These are phyloP conservation scores for Stachybotrys echinatus DNA, from an alignment of 2,329 filamentous ascomycete species.

Conservation along the genomic window DNA sequence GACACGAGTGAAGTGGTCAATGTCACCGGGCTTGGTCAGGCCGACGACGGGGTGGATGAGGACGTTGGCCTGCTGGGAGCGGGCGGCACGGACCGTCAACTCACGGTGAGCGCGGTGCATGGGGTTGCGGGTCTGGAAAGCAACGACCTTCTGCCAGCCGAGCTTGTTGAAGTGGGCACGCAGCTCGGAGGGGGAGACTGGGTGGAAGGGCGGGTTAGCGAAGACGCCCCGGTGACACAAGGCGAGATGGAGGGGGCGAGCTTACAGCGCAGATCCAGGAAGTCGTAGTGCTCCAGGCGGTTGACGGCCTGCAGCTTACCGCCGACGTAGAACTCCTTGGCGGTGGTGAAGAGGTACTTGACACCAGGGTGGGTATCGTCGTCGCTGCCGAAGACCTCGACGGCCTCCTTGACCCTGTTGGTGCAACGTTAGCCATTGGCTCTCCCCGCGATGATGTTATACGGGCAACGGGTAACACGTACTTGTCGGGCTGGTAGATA, in stretches of 20 bases:
- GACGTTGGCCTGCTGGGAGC: slow-evolving; percentile 94
- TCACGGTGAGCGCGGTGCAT: slow-evolving; percentile 99
- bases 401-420: slow-evolving; percentile 74
- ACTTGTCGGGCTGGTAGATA: slow-evolving; percentile 95
- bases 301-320: slow-evolving; percentile 95
- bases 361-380: slow-evolving; percentile 89
- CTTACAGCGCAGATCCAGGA: slow-evolving; percentile 89
- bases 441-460: neutral
- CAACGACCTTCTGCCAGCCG: slow-evolving; percentile 94
- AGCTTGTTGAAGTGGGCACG: slow-evolving; percentile 98
- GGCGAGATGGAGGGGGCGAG: slow-evolving; percentile 5
- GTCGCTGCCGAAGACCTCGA: slow-evolving; percentile 88
- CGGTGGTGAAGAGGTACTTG: slow-evolving; percentile 77
- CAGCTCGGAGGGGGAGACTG: slow-evolving; percentile 89
- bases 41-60: slow-evolving; percentile 98
- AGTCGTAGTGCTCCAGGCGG: slow-evolving; percentile 97
- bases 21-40: slow-evolving; percentile 97
- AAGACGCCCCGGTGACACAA: neutral
- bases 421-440: slow-evolving; percentile 10
- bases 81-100: slow-evolving; percentile 93
- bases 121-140: slow-evolving; percentile 98
- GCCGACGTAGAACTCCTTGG: slow-evolving; percentile 86
- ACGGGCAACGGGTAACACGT: slow-evolving; percentile 29
- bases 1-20: slow-evolving; percentile 99
- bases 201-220: slow-evolving; percentile 7